These are phyloP conservation scores for Parafenestella ontariensis DNA, from an alignment of 2,329 filamentous ascomycete species.

Conservation along the genomic window DNA sequence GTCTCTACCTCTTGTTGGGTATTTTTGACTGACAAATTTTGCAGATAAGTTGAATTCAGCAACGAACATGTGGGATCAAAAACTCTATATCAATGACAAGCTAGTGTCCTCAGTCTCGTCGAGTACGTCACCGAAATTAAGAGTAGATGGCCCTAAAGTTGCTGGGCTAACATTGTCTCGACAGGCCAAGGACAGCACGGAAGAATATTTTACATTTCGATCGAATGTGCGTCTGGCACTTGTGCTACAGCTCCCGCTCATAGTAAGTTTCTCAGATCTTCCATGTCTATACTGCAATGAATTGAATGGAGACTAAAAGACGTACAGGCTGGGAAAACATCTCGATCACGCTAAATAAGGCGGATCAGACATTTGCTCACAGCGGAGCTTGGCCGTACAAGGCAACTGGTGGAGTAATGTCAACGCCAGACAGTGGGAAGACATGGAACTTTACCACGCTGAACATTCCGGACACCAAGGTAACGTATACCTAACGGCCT, in stretches of 20 bases:
- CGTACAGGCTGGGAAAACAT: constrained; percentile 19
- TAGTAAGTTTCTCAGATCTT: constrained; percentile 21
- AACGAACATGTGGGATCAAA: constrained; percentile 33
- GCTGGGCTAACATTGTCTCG: constrained; percentile 1
- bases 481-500: too few relatives aligned
- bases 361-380: constrained; percentile 20
- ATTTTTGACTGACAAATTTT: constrained; percentile 1
- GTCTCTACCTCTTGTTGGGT: background rate
- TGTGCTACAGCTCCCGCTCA: constrained; percentile 27
- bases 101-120: constrained; percentile 29
- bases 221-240: constrained; percentile 25
- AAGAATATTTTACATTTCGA: constrained; percentile 30
- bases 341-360: constrained; percentile 18
- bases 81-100: constrained; percentile 29
- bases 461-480: constrained; percentile 5
- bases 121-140: constrained; percentile 13
- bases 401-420: constrained; percentile 24
- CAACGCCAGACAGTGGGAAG: constrained; percentile 25
- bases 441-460: constrained; percentile 25
- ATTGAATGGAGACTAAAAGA: background rate
- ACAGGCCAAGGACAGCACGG: constrained; percentile 29
- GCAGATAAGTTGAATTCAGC: constrained; percentile 27
- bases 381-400: constrained; percentile 19
- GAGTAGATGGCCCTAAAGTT: background rate
- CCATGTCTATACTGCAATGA: background rate